phyloP scores from a whole-genome alignment of 2,329 filamentous ascomycete species.

The Colletotrichum sp. region DNA sequence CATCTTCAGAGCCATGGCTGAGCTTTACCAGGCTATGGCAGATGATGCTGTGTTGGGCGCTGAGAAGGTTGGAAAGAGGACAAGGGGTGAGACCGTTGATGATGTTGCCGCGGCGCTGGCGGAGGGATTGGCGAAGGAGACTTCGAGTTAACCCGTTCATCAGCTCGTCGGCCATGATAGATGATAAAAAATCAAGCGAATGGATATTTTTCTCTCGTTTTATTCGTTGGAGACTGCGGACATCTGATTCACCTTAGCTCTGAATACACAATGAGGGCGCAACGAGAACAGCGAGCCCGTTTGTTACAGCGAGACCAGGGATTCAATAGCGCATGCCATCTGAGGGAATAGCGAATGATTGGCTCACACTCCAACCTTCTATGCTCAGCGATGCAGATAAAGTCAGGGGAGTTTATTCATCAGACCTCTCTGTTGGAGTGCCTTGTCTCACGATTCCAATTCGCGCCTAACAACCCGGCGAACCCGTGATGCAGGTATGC shows the following conservation, averaged over 20 bases:
- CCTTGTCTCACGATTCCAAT: background rate
- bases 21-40: constrained; percentile 65
- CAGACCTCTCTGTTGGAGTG: background rate
- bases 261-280: background rate
- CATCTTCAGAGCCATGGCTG: constrained; percentile 65
- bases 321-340: background rate
- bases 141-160: background rate
- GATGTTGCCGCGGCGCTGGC: constrained; percentile 59
- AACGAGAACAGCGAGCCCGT: background rate
- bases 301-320: background rate
- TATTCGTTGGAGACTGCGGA: background rate
- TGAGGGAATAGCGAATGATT: background rate
- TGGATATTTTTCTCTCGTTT: background rate
- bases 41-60: constrained; percentile 64
- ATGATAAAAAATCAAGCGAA: background rate
- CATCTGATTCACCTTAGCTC: too few relatives aligned
- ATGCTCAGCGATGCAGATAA: background rate
- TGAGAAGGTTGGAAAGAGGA: constrained; percentile 62
- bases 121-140: constrained; percentile 50
- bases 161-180: background rate
- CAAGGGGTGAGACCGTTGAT: constrained; percentile 59
- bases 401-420: rapidly evolving
- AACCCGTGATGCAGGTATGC: background rate
- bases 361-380: background rate
- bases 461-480: background rate